Percentiles rank a stretch among this genome's conserved stretches.
phyloP scores from a whole-genome alignment of 108 stramenopile species.

The Fistulifera pelliculosa region DNA sequence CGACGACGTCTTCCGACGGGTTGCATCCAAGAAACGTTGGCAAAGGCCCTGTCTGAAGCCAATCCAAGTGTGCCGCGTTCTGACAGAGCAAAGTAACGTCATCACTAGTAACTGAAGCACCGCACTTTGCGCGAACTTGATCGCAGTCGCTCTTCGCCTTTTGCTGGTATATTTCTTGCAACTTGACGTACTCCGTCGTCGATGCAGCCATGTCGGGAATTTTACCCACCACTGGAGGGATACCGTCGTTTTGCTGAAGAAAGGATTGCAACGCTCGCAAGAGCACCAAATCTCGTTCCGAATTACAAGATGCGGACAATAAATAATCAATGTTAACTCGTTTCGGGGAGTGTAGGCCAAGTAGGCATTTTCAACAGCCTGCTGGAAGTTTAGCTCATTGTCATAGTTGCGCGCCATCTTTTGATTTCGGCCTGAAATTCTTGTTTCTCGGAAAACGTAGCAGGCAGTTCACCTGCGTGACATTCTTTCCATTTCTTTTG shows the following conservation, averaged over 20 bases:
- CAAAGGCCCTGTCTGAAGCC: constrained; percentile 46
- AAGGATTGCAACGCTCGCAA: constrained; percentile 44
- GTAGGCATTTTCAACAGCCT: constrained; percentile 76
- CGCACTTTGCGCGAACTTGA: constrained; percentile 14
- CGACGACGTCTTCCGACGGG: constrained; percentile 34
- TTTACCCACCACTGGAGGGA: constrained; percentile 76
- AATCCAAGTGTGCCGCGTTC: constrained; percentile 53
- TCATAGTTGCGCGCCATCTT: constrained; percentile 42
- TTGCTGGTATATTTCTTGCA: constrained; percentile 71
- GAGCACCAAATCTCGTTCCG: constrained; percentile 3
- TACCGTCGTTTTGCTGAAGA: constrained; percentile 28
- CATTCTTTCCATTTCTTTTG: constrained; percentile 35
- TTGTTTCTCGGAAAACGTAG: constrained; percentile 70
- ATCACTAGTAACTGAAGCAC: constrained; percentile 32
- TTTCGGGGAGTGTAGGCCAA: constrained; percentile 58
- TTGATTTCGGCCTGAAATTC: constrained; percentile 54
- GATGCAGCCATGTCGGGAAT: constrained; percentile 93
- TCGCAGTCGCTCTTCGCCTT: constrained; percentile 57
- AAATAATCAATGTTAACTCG: too few relatives aligned
- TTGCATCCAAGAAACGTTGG: constrained; percentile 31
- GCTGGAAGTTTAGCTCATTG: constrained; percentile 78
- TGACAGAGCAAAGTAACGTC: constrained; percentile 64
- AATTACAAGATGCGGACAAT: too few relatives aligned
- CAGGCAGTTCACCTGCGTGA: constrained; percentile 28
- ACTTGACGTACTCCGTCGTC: constrained; percentile 62